A percentile compares a stretch with the other conserved stretches of the same genome.
Evolutionary conservation across 148 eudicot species (phyloP).

Genomic region (Nepenthes gracilis): DNA sequence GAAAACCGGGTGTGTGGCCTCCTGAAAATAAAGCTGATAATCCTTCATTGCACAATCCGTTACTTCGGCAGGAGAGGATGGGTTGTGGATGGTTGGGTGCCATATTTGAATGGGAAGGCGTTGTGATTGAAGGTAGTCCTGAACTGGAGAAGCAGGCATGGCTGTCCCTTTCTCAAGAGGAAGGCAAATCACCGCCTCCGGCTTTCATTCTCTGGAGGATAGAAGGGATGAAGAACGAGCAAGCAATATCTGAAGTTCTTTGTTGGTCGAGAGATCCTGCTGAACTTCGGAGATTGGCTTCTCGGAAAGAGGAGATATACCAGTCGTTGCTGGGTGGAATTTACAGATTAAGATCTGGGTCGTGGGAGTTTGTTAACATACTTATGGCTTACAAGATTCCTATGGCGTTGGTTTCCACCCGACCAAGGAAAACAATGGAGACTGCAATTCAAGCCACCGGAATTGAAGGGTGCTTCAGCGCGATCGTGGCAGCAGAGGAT

Average conservation of each 20-base stretch:
- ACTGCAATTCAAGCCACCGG: slow-evolving; percentile 60
- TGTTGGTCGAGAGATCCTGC: slow-evolving; percentile 89
- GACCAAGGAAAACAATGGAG: slow-evolving; percentile 65
- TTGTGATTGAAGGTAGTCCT: slow-evolving; percentile 72
- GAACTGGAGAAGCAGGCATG: slow-evolving; percentile 85
- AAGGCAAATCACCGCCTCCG: slow-evolving; percentile 72
- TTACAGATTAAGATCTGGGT: slow-evolving; percentile 70
- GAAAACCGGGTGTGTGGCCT: slow-evolving; percentile 67
- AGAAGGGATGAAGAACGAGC: slow-evolving; percentile 97
- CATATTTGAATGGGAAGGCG: slow-evolving; percentile 98
- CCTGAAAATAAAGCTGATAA: slow-evolving; percentile 76
- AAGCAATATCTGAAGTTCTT: slow-evolving; percentile 83
- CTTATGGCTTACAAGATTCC: slow-evolving; percentile 63
- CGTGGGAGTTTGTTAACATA: slow-evolving; percentile 57
- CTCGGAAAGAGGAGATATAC: slow-evolving; percentile 71
- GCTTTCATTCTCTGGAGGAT: slow-evolving; percentile 48
- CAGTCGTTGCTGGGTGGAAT: slow-evolving; percentile 69
- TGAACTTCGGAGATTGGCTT: slow-evolving; percentile 49
- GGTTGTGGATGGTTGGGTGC: slow-evolving; percentile 96
- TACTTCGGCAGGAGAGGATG: slow-evolving; percentile 81
- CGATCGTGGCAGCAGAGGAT: slow-evolving; percentile 81
- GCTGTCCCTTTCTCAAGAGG: slow-evolving; percentile 74
- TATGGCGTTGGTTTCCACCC: slow-evolving; percentile 89
- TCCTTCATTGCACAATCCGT: slow-evolving; percentile 64
- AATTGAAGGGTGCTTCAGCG: slow-evolving; percentile 67